Conservation (phyloP, 2,329 filamentous ascomycete species). For the Apiospora pterosperma region DNA sequence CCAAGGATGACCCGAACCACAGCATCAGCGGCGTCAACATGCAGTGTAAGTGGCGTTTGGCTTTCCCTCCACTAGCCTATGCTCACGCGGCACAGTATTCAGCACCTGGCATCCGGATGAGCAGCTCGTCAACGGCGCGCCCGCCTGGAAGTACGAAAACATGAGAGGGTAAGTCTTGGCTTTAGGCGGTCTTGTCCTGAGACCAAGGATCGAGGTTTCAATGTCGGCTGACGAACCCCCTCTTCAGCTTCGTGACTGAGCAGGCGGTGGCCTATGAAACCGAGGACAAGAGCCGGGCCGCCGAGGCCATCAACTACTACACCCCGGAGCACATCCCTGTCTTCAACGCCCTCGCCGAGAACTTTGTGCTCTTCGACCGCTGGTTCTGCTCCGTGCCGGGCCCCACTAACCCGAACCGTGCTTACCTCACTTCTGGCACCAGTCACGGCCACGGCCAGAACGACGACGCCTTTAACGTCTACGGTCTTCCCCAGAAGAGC, state of each 20-base stretch:
- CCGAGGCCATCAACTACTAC: constrained; percentile 4
- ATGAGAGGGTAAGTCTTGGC: not conserved
- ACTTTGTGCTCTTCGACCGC: constrained; percentile 4
- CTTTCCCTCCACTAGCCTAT: not conserved
- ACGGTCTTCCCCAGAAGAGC: not conserved
- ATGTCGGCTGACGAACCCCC: not conserved
- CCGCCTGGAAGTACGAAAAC: constrained; percentile 2
- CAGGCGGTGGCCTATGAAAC: constrained; percentile 1
- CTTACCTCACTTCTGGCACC: not conserved
- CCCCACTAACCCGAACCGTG: not conserved
- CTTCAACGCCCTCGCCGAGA: constrained; percentile 3
- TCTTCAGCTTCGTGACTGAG: not conserved
- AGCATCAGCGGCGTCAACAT: constrained; percentile 3
- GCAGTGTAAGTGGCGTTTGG: not conserved
- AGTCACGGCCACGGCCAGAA: not conserved
- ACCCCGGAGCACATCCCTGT: constrained; percentile 4
- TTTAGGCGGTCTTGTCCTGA: not conserved
- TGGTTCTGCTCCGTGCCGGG: constrained; percentile 5
- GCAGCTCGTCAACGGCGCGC: not conserved
- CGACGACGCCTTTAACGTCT: not conserved
- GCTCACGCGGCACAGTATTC: not conserved
- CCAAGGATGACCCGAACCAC: constrained; percentile 3
- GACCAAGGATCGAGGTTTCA: not conserved
- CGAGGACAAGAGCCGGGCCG: not conserved
- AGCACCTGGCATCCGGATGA: constrained; percentile 2